A percentile compares a stretch with the other conserved stretches of the same genome.
phyloP scores from a whole-genome alignment of 495 filamentous ascomycete genomes.

The Penicillium argentinense region DNA sequence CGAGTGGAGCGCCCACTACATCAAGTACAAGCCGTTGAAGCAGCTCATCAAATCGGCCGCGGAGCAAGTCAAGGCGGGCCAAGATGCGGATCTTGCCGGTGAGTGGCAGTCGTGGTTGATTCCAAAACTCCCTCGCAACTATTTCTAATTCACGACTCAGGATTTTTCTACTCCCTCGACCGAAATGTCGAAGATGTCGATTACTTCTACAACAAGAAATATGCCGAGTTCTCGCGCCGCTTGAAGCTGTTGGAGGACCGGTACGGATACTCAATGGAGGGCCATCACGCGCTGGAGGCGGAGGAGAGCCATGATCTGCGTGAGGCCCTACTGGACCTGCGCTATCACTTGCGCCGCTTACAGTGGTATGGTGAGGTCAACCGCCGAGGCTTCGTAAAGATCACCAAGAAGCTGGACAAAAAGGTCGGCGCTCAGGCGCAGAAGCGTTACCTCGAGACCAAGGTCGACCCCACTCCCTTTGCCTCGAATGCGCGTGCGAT shows the following conservation, averaged over 20 bases:
- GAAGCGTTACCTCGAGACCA: slow-evolving; percentile 77
- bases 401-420: slow-evolving; percentile 97
- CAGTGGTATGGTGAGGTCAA: slow-evolving; percentile 99
- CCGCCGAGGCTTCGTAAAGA: slow-evolving; percentile 90
- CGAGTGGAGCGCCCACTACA: slow-evolving; percentile 90
- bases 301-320: slow-evolving; percentile 89
- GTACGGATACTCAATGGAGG: slow-evolving; percentile 64
- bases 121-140: not conserved
- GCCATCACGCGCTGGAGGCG: slow-evolving; percentile 52
- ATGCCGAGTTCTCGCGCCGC: slow-evolving; percentile 74
- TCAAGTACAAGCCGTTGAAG: slow-evolving; percentile 95
- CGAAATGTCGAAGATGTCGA: slow-evolving; percentile 96
- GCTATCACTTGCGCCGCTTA: slow-evolving; percentile 82
- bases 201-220: slow-evolving; percentile 93
- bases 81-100: slow-evolving; percentile 79
- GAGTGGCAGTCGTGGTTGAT: slow-evolving; percentile 22
- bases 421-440: slow-evolving; percentile 75
- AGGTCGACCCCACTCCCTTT: slow-evolving; percentile 83
- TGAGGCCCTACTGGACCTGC: slow-evolving; percentile 81
- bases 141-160: no score
- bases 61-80: slow-evolving; percentile 60
- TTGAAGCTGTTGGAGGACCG: slow-evolving; percentile 81
- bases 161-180: slow-evolving; percentile 92
- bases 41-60: slow-evolving; percentile 83
- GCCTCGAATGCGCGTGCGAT: slow-evolving; percentile 69